A percentile compares a stretch with the other conserved stretches of the same genome.
phyloP scores from a whole-genome alignment of 306 rosid species.

The Gastrolobium bilobum region DNA sequence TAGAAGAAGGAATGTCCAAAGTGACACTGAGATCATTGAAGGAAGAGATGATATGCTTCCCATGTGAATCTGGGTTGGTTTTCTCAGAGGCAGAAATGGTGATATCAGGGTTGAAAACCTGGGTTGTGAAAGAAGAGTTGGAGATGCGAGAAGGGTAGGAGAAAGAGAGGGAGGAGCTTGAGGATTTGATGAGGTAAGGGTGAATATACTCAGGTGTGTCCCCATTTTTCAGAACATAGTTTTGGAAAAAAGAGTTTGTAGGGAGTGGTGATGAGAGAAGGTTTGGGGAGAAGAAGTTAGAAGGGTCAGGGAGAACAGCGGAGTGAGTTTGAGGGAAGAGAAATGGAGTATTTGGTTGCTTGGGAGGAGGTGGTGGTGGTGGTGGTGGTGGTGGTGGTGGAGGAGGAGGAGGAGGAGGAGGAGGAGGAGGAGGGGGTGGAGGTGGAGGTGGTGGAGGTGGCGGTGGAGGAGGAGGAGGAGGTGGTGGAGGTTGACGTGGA shows the following conservation, averaged over 20 bases:
- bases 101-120: constrained; percentile 72
- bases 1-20: constrained; percentile 75
- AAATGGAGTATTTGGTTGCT: constrained; percentile 55
- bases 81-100: constrained; percentile 64
- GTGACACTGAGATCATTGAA: constrained; percentile 77
- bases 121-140: constrained; percentile 59
- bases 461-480: neutral
- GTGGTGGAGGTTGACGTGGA: neutral
- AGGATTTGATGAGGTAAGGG: constrained; percentile 80
- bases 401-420: neutral
- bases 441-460: neutral
- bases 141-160: constrained; percentile 69
- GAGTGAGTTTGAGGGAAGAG: constrained; percentile 71
- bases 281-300: constrained; percentile 67
- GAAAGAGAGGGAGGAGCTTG: constrained; percentile 70
- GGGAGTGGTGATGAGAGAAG: constrained; percentile 82
- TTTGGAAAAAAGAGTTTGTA: constrained; percentile 90
- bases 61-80: constrained; percentile 38
- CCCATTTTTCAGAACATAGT: constrained; percentile 75
- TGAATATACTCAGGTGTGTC: constrained; percentile 79
- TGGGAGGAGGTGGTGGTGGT: neutral
- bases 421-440: fast-evolving
- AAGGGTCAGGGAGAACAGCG: constrained; percentile 80
- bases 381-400: neutral
- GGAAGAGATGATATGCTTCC: constrained; percentile 65